phyloP scores from a whole-genome alignment of 2,329 filamentous ascomycete species.

The Sporothrix variecibatus region DNA sequence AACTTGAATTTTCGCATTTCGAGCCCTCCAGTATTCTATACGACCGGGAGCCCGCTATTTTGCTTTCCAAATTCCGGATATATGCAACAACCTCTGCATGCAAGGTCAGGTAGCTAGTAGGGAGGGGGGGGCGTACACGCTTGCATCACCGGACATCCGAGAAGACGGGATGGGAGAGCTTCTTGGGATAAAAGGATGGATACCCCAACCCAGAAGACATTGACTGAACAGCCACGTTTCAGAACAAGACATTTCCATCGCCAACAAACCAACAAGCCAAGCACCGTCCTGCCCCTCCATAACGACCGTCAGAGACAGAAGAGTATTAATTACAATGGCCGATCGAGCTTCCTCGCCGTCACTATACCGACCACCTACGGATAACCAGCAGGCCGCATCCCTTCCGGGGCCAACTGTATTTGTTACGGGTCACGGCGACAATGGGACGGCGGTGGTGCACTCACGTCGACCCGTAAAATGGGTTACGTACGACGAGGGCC shows the following conservation, averaged over 20 bases:
- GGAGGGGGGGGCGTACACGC: neutral
- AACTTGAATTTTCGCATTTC: neutral
- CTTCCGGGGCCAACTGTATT: constrained; percentile 29
- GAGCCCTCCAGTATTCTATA: neutral
- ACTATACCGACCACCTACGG: neutral
- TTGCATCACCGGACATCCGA: constrained; percentile 1
- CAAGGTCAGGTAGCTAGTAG: neutral
- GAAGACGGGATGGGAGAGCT: too few species aligned
- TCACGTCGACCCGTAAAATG: constrained; percentile 29
- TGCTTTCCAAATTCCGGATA: neutral
- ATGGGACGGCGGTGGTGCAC: constrained; percentile 30
- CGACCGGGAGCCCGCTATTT: neutral
- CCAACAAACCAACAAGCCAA: neutral
- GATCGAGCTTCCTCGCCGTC: neutral
- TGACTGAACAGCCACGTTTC: neutral
- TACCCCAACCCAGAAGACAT: neutral
- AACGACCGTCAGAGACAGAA: neutral
- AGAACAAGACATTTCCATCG: neutral
- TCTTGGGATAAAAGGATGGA: neutral
- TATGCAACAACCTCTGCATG: neutral
- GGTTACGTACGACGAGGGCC: constrained; percentile 22
- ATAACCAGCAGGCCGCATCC: constrained; percentile 2
- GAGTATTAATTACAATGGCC: neutral
- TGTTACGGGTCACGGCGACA: constrained; percentile 30
- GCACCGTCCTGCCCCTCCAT: neutral